These are phyloP conservation scores for Fusarium sp. DNA, from an alignment of 2,329 filamentous ascomycete genomes.

Conservation along the genomic window DNA sequence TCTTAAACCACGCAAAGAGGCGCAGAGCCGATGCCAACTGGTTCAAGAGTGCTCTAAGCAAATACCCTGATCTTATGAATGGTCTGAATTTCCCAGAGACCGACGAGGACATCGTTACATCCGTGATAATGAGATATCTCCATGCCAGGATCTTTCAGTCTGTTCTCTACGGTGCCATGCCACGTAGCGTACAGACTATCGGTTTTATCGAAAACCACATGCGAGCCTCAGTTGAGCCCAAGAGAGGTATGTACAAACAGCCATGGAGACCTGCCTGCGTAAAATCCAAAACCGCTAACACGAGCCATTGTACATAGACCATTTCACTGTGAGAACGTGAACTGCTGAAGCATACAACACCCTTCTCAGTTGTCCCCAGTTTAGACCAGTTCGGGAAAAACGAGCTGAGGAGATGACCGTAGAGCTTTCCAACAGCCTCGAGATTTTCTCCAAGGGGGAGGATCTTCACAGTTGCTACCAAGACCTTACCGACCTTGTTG, in stretches of 20 bases:
- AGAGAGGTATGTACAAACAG: slow-evolving; percentile 47
- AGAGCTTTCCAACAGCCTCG: slow-evolving; percentile 46
- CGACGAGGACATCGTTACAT: slow-evolving; percentile 53
- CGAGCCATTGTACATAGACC: slow-evolving; percentile 41
- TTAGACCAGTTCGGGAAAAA: slow-evolving; percentile 40
- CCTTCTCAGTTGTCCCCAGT: slow-evolving; percentile 49
- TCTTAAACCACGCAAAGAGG: slow-evolving; percentile 40
- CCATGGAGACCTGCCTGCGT: neutral
- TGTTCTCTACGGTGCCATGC: slow-evolving; percentile 46
- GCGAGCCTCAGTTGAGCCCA: slow-evolving; percentile 52
- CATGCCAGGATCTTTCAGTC: slow-evolving; percentile 52
- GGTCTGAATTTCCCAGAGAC: slow-evolving; percentile 51
- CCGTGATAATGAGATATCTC: slow-evolving; percentile 52
- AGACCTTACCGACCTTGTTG: slow-evolving; percentile 44
- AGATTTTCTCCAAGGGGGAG: slow-evolving; percentile 46
- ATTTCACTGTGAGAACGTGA: slow-evolving; percentile 53
- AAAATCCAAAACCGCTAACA: neutral
- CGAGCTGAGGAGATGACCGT: slow-evolving; percentile 45
- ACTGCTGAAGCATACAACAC: slow-evolving; percentile 54
- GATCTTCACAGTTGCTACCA: slow-evolving; percentile 39
- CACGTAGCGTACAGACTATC: slow-evolving; percentile 44
- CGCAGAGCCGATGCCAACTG: slow-evolving; percentile 42
- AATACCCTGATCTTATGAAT: slow-evolving; percentile 49
- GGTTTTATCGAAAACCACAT: slow-evolving; percentile 51
- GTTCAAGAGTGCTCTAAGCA: slow-evolving; percentile 45